A percentile compares a stretch with the other conserved stretches of the same genome.
These are phyloP conservation scores for Omphalea diandra DNA, from an alignment of 441 rosid genomes.

Conservation along the genomic window DNA sequence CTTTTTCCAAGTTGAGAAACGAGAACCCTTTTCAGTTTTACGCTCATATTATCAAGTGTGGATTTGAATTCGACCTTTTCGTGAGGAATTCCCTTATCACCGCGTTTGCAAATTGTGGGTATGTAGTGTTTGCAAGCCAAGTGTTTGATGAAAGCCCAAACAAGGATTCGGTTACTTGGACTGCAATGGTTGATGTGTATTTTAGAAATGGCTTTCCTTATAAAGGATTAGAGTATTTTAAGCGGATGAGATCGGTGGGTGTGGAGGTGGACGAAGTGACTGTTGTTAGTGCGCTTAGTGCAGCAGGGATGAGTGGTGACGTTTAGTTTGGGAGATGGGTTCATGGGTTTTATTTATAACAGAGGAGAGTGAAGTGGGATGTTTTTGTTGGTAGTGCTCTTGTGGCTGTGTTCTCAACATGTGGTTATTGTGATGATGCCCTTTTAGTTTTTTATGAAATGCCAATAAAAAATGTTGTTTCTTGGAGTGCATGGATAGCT, in stretches of 20 bases:
- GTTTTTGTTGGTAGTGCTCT: slow-evolving; percentile 60
- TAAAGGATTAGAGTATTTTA: slow-evolving; percentile 53
- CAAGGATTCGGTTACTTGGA: slow-evolving; percentile 64
- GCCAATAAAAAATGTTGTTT: slow-evolving; percentile 25
- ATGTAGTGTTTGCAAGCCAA: slow-evolving; percentile 46
- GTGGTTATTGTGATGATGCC: slow-evolving; percentile 62
- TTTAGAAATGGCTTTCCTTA: slow-evolving; percentile 61
- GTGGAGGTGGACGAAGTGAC: slow-evolving; percentile 51
- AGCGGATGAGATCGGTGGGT: slow-evolving; percentile 39
- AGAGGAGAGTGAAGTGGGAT: slow-evolving; percentile 42
- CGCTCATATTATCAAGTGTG: slow-evolving; percentile 32
- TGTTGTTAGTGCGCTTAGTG: slow-evolving; percentile 54
- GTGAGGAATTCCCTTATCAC: slow-evolving; percentile 59
- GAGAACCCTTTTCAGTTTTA: slow-evolving; percentile 30
- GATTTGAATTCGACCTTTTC: slow-evolving; percentile 38
- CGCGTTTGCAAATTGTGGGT: slow-evolving; percentile 70
- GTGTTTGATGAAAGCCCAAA: slow-evolving; percentile 53
- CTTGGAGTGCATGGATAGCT: slow-evolving; percentile 42
- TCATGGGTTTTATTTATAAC: slow-evolving; percentile 40
- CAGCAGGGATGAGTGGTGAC: slow-evolving; percentile 52
- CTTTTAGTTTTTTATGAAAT: slow-evolving; percentile 28
- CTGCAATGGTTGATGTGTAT: slow-evolving; percentile 76
- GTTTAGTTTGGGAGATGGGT: slow-evolving; percentile 51
- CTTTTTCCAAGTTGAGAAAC: slow-evolving; percentile 23
- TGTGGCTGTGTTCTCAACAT: slow-evolving; percentile 74